A percentile compares a stretch with the other conserved stretches of the same genome.
Evolutionary conservation across 2,329 filamentous ascomycete genomes (phyloP).

Genomic region (Pestalotiopsis sp.): DNA sequence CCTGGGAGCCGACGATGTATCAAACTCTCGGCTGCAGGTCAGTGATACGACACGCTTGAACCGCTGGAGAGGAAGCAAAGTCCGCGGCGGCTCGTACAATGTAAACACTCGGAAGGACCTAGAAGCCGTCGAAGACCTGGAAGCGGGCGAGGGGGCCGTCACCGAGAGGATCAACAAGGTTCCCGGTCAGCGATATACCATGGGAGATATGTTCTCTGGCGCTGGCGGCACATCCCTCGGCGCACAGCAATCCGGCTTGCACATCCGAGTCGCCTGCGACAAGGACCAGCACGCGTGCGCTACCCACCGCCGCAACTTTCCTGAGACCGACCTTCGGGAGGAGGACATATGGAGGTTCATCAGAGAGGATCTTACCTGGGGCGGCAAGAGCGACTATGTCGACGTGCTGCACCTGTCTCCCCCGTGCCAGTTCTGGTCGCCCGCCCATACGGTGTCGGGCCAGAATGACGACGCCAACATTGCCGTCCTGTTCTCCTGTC

Average conservation of each 20-base stretch:
- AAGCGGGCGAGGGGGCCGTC: slow-evolving; percentile 7
- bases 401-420: slow-evolving; percentile 78
- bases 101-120: slow-evolving; percentile 23
- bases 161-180: slow-evolving; percentile 20
- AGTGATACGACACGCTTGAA: slow-evolving; percentile 9
- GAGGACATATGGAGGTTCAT: slow-evolving; percentile 55
- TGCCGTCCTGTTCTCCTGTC: slow-evolving; percentile 57
- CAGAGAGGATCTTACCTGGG: slow-evolving; percentile 16
- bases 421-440: slow-evolving; percentile 77
- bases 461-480: slow-evolving; percentile 70
- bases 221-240: slow-evolving; percentile 63
- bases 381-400: slow-evolving; percentile 33
- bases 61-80: slow-evolving; percentile 28
- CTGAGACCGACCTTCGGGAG: slow-evolving; percentile 48
- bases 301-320: slow-evolving; percentile 65
- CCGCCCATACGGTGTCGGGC: slow-evolving; percentile 65
- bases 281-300: slow-evolving; percentile 55
- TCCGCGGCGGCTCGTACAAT: slow-evolving; percentile 26
- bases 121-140: slow-evolving; percentile 10
- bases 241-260: slow-evolving; percentile 54
- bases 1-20: slow-evolving; percentile 26
- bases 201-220: slow-evolving; percentile 66
- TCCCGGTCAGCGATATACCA: slow-evolving; percentile 50
- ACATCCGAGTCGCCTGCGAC: slow-evolving; percentile 67
- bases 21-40: slow-evolving; percentile 24